Base-by-base conservation (phyloP, 306 rosid genomes). In the Lupinus albus region DNA sequence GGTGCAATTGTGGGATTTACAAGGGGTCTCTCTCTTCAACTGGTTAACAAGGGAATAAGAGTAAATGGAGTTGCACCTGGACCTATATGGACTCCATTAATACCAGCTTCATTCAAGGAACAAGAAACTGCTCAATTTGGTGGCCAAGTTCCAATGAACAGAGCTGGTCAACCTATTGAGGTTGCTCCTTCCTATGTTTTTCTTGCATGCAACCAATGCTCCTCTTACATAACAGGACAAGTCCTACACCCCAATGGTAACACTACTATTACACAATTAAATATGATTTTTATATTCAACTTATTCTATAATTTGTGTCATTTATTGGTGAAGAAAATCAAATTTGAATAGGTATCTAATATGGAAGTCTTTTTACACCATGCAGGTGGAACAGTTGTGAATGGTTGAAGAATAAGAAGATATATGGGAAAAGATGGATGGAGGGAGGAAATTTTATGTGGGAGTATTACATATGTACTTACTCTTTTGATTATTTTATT, bases 11-110 rank as follows among this genome's bases (percentile, higher is more conserved):
- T 89, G 58, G 85, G 83, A n/a, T 92, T 82, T 50, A 84, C 89
- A 0, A 84, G 96, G 75, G 92, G 86, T 0, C 88, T 89, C 0
- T 68, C 96, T 0, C 92, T 87, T 74, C 83, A 92, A 75, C 83
- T 92, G 4, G 86, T 51, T 8, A 68, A 32, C 33, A 69, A 39
- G 62, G 94, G 88, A 15, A 89, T 89, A 53, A 69, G 95, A n/a
- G 97, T 92, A 0, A 89, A 92, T 17, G 97, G 88, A 1, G 92
- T 89, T 0, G 96, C 95, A 0, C 96, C 96, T 0, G 95, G 97
- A 38, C 96, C 96, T 2, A 85, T 85, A 18, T 89, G 92, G 92
- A 89, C 97, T 0, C 97, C 96, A 7, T 67, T 89, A 15, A 89
- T 78, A 39, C 89, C 92, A 0, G 73, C 95, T 2, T 80, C 96